phyloP scores from a whole-genome alignment of 2,329 filamentous ascomycete species.

The Cytospora leucostoma region DNA sequence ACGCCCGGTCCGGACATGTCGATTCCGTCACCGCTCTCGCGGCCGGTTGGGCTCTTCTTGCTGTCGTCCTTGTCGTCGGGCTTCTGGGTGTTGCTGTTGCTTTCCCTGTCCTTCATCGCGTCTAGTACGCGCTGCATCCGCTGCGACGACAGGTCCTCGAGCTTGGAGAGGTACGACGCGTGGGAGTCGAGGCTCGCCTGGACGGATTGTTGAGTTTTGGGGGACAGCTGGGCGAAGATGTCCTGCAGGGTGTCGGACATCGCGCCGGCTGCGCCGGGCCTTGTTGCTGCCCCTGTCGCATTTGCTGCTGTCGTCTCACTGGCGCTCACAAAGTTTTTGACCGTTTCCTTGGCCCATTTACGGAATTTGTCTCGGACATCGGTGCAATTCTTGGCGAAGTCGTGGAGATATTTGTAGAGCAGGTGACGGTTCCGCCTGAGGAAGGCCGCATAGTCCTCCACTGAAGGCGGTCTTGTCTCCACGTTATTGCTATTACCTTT shows the following conservation, averaged over 20 bases:
- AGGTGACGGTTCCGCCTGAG: slow-evolving; percentile 64
- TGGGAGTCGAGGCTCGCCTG: slow-evolving; percentile 60
- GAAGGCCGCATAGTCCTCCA: slow-evolving; percentile 71
- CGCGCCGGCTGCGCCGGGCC: slow-evolving; percentile 29
- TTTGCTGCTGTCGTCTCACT: slow-evolving; percentile 16
- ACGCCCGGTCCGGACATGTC: slow-evolving; percentile 67
- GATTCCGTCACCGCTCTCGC: slow-evolving; percentile 10
- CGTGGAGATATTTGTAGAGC: slow-evolving; percentile 71
- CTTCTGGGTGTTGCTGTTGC: neutral
- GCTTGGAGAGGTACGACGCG: slow-evolving; percentile 56
- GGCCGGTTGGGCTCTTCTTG: slow-evolving; percentile 1
- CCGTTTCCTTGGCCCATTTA: slow-evolving; percentile 59
- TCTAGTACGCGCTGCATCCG: slow-evolving; percentile 37
- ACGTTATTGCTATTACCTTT: slow-evolving; percentile 44
- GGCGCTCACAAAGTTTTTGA: slow-evolving; percentile 54
- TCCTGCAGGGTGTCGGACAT: slow-evolving; percentile 44
- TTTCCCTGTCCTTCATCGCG: neutral
- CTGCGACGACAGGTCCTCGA: slow-evolving; percentile 54
- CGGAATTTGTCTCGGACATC: slow-evolving; percentile 63
- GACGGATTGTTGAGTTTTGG: slow-evolving; percentile 48
- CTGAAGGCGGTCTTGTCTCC: slow-evolving; percentile 51
- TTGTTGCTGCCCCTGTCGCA: neutral
- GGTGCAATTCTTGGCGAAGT: slow-evolving; percentile 67
- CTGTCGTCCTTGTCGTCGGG: neutral
- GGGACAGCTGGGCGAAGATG: slow-evolving; percentile 50